These are phyloP conservation scores for Eucalyptus paniculata DNA, from an alignment of 345 rosid genomes.

Conservation along the genomic window DNA sequence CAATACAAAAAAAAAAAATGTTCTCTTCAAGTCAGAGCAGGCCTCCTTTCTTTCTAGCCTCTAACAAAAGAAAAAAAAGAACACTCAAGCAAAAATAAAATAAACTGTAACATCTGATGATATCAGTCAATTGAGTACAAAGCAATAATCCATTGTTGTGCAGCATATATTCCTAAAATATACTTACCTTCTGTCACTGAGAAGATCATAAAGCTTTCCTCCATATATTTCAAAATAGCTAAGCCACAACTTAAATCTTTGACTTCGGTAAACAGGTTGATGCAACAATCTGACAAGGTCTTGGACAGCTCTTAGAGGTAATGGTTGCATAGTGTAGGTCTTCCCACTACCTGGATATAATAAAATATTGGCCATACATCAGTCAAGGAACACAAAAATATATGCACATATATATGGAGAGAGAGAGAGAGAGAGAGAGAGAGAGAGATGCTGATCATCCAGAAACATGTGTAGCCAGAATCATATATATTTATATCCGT, in stretches of 20 bases:
- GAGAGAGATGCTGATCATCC: neutral
- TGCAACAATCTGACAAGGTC: slow-evolving; percentile 82
- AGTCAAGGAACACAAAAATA: neutral
- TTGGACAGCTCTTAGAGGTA: slow-evolving; percentile 78
- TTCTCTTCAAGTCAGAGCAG: neutral
- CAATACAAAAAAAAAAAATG: neutral
- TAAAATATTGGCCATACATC: neutral
- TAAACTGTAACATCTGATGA: neutral
- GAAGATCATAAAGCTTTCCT: slow-evolving; percentile 92
- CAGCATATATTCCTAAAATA: neutral
- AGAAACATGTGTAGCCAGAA: neutral
- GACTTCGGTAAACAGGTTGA: slow-evolving; percentile 76
- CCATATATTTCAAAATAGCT: slow-evolving; percentile 97
- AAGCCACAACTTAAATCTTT: slow-evolving; percentile 90
- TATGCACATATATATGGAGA: neutral
- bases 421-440: neutral
- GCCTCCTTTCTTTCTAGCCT: neutral
- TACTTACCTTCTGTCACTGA: slow-evolving; percentile 78
- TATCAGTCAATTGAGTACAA: neutral
- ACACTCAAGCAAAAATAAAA: neutral
- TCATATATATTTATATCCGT: too few relatives aligned
- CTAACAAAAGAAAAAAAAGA: neutral
- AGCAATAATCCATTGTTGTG: neutral
- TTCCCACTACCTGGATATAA: slow-evolving; percentile 81
- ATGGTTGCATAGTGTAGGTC: slow-evolving; percentile 97